Conservation (phyloP, 164 flowering plant genomes). For the Chloranthus sessilifolius region DNA sequence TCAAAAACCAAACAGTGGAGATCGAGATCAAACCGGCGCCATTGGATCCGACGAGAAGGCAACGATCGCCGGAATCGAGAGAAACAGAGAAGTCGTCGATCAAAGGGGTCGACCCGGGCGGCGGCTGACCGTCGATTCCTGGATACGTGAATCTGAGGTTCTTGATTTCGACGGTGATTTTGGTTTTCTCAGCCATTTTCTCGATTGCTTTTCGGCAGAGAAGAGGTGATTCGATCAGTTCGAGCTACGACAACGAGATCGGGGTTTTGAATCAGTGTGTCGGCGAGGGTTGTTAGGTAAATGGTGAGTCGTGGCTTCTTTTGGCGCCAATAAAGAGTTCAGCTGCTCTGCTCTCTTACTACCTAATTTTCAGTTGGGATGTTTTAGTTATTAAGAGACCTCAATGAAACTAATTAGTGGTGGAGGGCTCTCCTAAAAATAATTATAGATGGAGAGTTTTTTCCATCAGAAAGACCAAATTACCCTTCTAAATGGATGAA, state of each 20-base stretch:
- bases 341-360: too few relatives aligned
- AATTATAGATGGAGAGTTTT: too few relatives aligned
- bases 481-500: too few relatives aligned
- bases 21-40: conserved; percentile 64
- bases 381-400: too few relatives aligned
- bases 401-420: too few relatives aligned
- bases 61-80: conserved; percentile 70
- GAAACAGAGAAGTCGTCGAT: conserved; percentile 61
- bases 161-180: conserved; percentile 42
- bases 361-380: too few relatives aligned
- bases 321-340: too few relatives aligned
- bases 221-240: background rate
- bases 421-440: too few relatives aligned
- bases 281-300: background rate
- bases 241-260: background rate
- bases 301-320: background rate
- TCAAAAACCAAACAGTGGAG: background rate
- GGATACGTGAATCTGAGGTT: conserved; percentile 86
- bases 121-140: conserved; percentile 93
- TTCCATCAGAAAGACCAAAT: too few relatives aligned
- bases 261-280: background rate
- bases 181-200: conserved; percentile 1
- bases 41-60: conserved; percentile 95
- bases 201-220: background rate
- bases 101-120: conserved; percentile 77